phyloP scores from a whole-genome alignment of 129 eudicot species.

The Solidago caesia region DNA sequence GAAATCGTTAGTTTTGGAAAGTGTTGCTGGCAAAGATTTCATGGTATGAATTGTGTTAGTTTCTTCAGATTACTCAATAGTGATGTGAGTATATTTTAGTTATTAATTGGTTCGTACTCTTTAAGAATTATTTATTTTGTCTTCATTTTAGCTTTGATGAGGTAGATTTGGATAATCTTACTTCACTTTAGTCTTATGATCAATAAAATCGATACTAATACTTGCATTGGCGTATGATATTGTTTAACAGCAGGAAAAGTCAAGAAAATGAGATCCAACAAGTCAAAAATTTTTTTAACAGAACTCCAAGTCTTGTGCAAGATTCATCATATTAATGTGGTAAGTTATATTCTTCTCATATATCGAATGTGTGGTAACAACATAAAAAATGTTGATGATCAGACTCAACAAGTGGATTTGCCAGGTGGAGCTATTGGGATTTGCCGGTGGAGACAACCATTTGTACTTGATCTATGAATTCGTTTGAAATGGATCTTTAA shows the following conservation, averaged over 20 bases:
- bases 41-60: too few relatives aligned
- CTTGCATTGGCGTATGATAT: not conserved
- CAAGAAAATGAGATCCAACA: constrained; percentile 89
- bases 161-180: too few relatives aligned
- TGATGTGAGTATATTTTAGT: too few relatives aligned
- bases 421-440: constrained; percentile 84
- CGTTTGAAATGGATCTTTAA: constrained; percentile 67
- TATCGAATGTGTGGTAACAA: not conserved
- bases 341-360: constrained; percentile 29
- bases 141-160: too few relatives aligned
- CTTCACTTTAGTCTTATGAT: too few relatives aligned
- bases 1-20: constrained; percentile 41
- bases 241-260: constrained; percentile 10
- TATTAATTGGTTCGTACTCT: too few relatives aligned
- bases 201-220: not conserved
- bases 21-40: constrained; percentile 43
- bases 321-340: constrained; percentile 89
- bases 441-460: constrained; percentile 83
- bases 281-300: constrained; percentile 71
- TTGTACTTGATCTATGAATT: constrained; percentile 76
- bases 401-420: not conserved
- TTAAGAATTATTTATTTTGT: too few relatives aligned
- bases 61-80: too few relatives aligned
- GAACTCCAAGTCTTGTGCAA: constrained; percentile 79
- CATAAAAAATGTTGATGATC: constrained; percentile 11